A percentile compares a stretch with the other conserved stretches of the same genome.
These are phyloP conservation scores for Pyrenula aspistea DNA, from an alignment of 495 filamentous ascomycete genomes.

Conservation along the genomic window DNA sequence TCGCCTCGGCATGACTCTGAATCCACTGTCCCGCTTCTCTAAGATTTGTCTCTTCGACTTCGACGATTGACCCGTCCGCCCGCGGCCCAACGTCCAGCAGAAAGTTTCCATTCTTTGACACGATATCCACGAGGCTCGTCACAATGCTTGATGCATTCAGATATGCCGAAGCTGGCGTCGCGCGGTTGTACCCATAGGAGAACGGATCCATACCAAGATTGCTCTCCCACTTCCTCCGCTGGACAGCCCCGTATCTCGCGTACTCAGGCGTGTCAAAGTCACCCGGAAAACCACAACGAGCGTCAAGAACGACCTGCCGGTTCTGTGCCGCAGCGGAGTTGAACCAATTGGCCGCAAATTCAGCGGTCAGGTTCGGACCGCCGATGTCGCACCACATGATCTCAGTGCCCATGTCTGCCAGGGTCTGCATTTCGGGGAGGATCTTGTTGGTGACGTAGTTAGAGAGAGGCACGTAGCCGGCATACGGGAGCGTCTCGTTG, in stretches of 20 bases:
- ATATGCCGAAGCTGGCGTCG: conserved; percentile 31
- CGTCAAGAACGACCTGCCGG: conserved; percentile 37
- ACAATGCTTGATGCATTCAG: conserved; percentile 37
- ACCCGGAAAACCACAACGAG: conserved; percentile 36
- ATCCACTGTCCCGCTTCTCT: conserved; percentile 39
- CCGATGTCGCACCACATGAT: conserved; percentile 50
- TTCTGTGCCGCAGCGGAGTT: conserved; percentile 21
- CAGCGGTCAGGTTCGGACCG: conserved; percentile 32
- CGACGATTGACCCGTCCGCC: conserved; percentile 39
- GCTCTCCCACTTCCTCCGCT: conserved; percentile 41
- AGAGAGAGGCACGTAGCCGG: conserved; percentile 26
- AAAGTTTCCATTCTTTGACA: conserved; percentile 45
- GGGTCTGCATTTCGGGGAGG: conserved; percentile 36
- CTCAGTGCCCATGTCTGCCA: conserved; percentile 35
- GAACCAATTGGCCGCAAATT: conserved; percentile 36
- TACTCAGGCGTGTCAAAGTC: conserved; percentile 45
- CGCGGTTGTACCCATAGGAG: conserved; percentile 42
- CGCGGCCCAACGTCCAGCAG: conserved; percentile 40
- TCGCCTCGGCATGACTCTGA: conserved; percentile 33
- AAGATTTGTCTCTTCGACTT: conserved; percentile 30
- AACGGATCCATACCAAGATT: conserved; percentile 44
- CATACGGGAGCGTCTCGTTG: conserved; percentile 31
- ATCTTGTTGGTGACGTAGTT: conserved; percentile 39
- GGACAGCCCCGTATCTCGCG: conserved; percentile 28
- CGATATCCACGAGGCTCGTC: conserved; percentile 34